Base-by-base conservation (phyloP, 2,329 filamentous ascomycete species). In the Verticillium dahliae region DNA sequence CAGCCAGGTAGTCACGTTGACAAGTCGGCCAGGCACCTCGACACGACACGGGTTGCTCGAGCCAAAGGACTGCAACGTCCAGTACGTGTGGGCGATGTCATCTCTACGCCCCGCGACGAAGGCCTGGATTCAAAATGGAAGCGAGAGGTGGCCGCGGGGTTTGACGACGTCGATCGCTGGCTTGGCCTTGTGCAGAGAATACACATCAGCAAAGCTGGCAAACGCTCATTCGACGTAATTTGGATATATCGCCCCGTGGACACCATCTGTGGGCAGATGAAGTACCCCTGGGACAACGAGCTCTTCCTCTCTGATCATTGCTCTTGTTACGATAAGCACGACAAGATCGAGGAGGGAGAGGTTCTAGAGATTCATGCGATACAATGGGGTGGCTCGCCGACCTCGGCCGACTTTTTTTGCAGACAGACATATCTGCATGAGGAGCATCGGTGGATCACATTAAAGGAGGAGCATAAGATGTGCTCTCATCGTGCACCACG, bases 301-400 rank as follows among this genome's bases (percentile, higher is more conserved):
- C 73, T 95, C 0, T 95, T 95, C 64, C 73, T 94, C 0, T 91
- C 87, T 0, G 85, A 92, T 58, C 86, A 92, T 62, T 94, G 91
- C 73, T 89, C 87, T 1, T 95, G 91, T 64, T 71, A 76, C 0
- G 77, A 83, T 18, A 69, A 65, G 9, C 56, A 54, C 0, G 62
- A 61, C 0, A 78, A 80, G 34, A 77, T 91, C 3, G 66, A 77
- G 0, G 78, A 81, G 1, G 72, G 80, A 0, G 81, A 91, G 38
- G 76, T 92, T 0, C 68, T 85, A 0, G 79, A 78, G 0, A 82
- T 82, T 1, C 82, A 89, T 50, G 65, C 78, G 0, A 80, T 93
- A 0, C 78, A 84, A 63, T 87, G 85, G 73, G 83, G 85, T 6
- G 79, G 79, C 0, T 71, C 73, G 1, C 81, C 85, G 0, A 78